These are phyloP conservation scores for Geranomyces variabilis DNA, from an alignment of 192 early-diverging fungal genomes.

Conservation along the genomic window DNA sequence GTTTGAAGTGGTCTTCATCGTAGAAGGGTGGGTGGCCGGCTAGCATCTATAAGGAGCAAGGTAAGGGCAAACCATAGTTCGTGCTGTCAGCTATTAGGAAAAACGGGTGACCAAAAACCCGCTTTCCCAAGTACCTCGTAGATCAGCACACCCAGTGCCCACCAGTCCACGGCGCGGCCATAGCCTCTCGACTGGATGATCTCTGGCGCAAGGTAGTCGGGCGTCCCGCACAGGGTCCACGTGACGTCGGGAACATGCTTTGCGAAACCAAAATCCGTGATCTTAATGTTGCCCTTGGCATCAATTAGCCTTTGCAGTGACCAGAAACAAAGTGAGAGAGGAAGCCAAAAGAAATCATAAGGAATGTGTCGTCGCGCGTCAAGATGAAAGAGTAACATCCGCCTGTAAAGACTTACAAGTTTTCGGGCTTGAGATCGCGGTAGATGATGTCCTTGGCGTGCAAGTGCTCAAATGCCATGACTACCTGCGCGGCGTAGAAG, in stretches of 20 bases:
- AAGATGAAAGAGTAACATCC: neutral
- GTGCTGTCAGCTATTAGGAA: constrained; percentile 57
- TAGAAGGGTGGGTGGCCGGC: constrained; percentile 74
- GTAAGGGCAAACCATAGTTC: neutral
- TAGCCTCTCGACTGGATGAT: constrained; percentile 74
- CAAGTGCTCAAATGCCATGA: constrained; percentile 87
- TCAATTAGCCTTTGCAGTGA: constrained; percentile 55
- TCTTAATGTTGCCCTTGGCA: constrained; percentile 78
- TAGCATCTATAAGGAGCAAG: constrained; percentile 53
- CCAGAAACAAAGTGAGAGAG: neutral
- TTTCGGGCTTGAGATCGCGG: constrained; percentile 87
- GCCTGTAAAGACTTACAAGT: neutral
- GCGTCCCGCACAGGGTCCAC: constrained; percentile 86
- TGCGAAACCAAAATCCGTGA: constrained; percentile 85
- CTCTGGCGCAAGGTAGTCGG: constrained; percentile 74
- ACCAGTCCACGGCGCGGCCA: constrained; percentile 71
- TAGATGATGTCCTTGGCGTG: constrained; percentile 87
- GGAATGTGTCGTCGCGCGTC: too few relatives aligned
- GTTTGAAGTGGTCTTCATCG: constrained; percentile 73
- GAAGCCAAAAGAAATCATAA: too few relatives aligned
- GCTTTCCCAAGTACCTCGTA: constrained; percentile 55
- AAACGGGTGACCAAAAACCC: neutral
- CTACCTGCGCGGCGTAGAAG: constrained; percentile 89
- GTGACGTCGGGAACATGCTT: constrained; percentile 81
- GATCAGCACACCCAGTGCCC: constrained; percentile 67